Percentiles rank a stretch among this genome's conserved stretches.
phyloP scores from a whole-genome alignment of 805 yeast species.

The Kodamaea kaohsiungensis region DNA sequence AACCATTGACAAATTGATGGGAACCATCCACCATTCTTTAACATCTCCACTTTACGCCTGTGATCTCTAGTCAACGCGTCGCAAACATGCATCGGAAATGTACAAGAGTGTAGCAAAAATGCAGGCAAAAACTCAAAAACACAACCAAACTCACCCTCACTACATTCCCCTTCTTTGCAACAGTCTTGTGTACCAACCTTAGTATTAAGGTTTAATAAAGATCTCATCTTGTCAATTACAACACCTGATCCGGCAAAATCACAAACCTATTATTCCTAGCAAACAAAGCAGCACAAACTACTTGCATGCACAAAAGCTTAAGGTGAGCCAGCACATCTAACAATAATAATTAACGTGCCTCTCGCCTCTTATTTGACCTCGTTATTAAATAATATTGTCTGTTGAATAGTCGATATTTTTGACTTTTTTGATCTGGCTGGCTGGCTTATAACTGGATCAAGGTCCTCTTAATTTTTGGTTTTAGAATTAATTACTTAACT shows the following conservation, averaged over 20 bases:
- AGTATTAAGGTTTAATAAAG: background rate
- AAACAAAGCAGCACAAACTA: background rate
- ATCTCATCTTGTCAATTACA: constrained; percentile 3
- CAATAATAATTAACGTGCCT: constrained; percentile 1
- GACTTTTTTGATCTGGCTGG: background rate
- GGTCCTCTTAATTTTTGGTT: background rate
- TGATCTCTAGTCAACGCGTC: too few species aligned
- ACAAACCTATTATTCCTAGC: constrained; percentile 1
- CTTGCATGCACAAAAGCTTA: background rate
- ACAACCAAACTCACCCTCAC: background rate
- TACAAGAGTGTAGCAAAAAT: too few species aligned
- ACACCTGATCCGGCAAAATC: constrained; percentile 2
- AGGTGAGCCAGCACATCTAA: constrained; percentile 1
- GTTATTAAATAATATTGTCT: background rate
- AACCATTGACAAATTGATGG: too few species aligned
- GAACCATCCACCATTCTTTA: too few species aligned
- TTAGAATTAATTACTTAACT: background rate
- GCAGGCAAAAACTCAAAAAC: background rate
- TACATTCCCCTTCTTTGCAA: constrained; percentile 4
- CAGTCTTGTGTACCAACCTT: background rate
- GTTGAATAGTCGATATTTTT: background rate
- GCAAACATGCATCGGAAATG: background rate
- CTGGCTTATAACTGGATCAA: constrained; percentile 5
- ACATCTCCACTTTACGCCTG: too few species aligned
- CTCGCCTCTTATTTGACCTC: background rate